A percentile compares a stretch with the other conserved stretches of the same genome.
Evolutionary conservation across 2,329 filamentous ascomycete genomes (phyloP).

Genomic region (Apiospora sp.): DNA sequence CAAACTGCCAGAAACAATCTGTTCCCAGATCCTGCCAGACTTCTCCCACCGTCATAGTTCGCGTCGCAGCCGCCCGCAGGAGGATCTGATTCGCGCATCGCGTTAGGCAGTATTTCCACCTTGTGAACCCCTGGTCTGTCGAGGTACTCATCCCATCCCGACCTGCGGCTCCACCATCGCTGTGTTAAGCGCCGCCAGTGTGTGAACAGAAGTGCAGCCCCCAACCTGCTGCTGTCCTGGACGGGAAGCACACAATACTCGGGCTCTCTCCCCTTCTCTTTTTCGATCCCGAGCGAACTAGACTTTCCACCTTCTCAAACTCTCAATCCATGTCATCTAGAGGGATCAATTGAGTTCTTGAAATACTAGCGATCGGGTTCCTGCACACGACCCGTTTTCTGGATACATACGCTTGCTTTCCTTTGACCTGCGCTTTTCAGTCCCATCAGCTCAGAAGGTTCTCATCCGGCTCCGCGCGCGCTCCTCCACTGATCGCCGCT

Average conservation of each 20-base stretch:
- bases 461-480: conserved; percentile 2
- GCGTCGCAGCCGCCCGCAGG: neutral
- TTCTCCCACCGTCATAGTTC: neutral
- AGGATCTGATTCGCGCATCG: neutral
- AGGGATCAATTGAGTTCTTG: neutral
- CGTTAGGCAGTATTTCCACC: conserved; percentile 18
- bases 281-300: neutral
- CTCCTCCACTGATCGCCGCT: conserved; percentile 12
- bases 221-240: neutral
- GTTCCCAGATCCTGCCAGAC: neutral
- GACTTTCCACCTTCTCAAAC: neutral
- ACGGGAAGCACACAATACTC: conserved; percentile 21
- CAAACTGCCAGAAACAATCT: neutral
- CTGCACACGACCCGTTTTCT: neutral
- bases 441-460: neutral
- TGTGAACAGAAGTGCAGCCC: conserved; percentile 1
- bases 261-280: conserved; percentile 13
- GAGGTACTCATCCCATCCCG: neutral
- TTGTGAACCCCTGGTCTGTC: neutral
- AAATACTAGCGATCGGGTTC: neutral
- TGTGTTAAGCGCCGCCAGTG: neutral
- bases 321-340: neutral
- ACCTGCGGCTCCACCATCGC: conserved; percentile 7
- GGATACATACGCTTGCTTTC: neutral
- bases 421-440: neutral